Evolutionary conservation across 2,329 filamentous ascomycete genomes (phyloP).

Genomic region (Cercospora zeae-maydis): DNA sequence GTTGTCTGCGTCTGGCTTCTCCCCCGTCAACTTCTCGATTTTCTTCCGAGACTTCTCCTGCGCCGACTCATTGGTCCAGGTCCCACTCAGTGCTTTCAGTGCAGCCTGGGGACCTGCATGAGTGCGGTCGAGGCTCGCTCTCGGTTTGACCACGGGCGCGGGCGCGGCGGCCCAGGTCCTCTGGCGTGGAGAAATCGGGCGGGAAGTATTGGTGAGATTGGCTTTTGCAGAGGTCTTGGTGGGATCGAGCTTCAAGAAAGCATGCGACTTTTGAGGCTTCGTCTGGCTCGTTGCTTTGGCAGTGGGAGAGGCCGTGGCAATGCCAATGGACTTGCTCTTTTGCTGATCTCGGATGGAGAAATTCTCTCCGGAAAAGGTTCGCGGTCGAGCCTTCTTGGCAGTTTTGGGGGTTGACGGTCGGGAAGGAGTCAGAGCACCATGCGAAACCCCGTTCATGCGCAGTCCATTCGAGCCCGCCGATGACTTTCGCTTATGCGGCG

Average conservation of each 20-base stretch:
- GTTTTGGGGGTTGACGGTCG: constrained; percentile 4
- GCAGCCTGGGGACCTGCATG: neutral
- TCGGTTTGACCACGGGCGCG: neutral
- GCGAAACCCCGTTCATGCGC: constrained; percentile 34
- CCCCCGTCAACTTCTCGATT: constrained; percentile 7
- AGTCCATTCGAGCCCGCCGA: constrained; percentile 30
- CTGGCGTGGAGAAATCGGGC: constrained; percentile 6
- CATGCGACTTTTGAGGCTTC: constrained; percentile 15
- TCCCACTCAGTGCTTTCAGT: neutral
- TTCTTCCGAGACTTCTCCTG: constrained; percentile 13
- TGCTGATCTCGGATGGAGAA: constrained; percentile 13
- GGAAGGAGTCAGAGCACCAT: constrained; percentile 3
- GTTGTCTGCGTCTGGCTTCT: neutral
- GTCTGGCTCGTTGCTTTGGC: constrained; percentile 1
- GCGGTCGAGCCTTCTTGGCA: constrained; percentile 25
- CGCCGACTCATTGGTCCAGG: constrained; percentile 3
- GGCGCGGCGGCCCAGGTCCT: neutral
- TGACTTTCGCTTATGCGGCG: constrained; percentile 22
- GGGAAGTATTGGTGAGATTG: neutral
- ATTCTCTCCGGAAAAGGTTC: constrained; percentile 26
- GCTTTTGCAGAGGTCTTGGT: constrained; percentile 4
- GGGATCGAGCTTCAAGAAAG: constrained; percentile 23
- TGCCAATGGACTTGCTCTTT: neutral
- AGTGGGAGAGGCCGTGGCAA: neutral
- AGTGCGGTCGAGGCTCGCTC: too few species aligned